phyloP scores from a whole-genome alignment of 176 grass and related monocot species.

The Carex parvula region DNA sequence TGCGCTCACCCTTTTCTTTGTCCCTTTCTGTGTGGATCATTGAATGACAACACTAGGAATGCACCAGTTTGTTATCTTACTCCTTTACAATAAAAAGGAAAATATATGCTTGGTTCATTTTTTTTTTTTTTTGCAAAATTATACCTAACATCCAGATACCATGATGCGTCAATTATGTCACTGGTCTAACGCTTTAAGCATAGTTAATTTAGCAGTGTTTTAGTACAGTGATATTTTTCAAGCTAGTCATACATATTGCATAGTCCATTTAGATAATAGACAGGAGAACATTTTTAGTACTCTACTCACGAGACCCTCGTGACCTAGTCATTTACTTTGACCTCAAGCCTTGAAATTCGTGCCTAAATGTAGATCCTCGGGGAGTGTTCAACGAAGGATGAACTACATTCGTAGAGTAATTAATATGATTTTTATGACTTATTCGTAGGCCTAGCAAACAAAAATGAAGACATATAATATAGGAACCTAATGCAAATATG shows the following conservation, averaged over 20 bases:
- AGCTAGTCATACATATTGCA: neutral
- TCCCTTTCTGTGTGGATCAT: neutral
- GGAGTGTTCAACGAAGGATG: neutral
- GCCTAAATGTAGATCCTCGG: neutral
- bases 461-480: slow-evolving; percentile 5
- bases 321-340: slow-evolving; percentile 12
- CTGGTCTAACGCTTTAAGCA: neutral
- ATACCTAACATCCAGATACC: neutral
- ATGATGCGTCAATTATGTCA: neutral
- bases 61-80: neutral
- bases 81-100: neutral
- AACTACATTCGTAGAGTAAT: neutral
- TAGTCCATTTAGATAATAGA: neutral
- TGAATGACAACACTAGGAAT: neutral
- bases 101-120: neutral
- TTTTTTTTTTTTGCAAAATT: neutral
- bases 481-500: neutral
- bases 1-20: slow-evolving; percentile 13
- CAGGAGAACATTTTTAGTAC: neutral
- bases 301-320: slow-evolving; percentile 25
- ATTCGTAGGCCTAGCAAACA: neutral
- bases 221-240: neutral
- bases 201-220: neutral
- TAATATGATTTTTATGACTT: neutral
- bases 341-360: neutral